These are phyloP conservation scores for Nakaseomyces sp. DNA, from an alignment of 1,139 yeast species.

Conservation along the genomic window DNA sequence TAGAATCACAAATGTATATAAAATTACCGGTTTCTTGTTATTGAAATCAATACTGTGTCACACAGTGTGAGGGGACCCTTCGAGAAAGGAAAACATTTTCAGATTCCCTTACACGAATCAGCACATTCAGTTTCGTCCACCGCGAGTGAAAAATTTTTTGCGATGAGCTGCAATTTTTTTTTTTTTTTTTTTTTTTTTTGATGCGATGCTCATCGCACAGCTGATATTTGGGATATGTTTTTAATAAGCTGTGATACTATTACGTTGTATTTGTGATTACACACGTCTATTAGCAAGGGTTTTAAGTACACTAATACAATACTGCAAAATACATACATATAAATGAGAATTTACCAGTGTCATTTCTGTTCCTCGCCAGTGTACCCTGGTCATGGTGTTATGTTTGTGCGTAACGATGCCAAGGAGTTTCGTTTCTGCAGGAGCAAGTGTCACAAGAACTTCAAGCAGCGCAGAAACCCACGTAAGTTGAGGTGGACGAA, in stretches of 20 bases:
- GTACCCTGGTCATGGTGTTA: constrained; percentile 95
- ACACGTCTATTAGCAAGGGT: too few relatives aligned
- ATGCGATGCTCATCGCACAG: neutral
- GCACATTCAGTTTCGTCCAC: neutral
- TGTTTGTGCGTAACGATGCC: constrained; percentile 96
- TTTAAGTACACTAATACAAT: too few relatives aligned
- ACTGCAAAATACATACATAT: too few relatives aligned
- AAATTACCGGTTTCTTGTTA: too few relatives aligned
- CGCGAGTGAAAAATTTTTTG: constrained; percentile 2
- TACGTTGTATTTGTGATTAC: too few relatives aligned
- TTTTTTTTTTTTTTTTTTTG: neutral
- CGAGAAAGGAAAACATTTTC: too few relatives aligned
- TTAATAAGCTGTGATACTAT: too few relatives aligned
- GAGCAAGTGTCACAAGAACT: constrained; percentile 94
- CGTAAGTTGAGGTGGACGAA: constrained; percentile 97
- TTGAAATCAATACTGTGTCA: too few relatives aligned
- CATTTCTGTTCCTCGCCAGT: constrained; percentile 98
- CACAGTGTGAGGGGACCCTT: too few relatives aligned
- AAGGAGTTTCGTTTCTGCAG: constrained; percentile 96
- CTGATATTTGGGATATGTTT: too few relatives aligned
- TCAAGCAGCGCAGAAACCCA: constrained; percentile 98
- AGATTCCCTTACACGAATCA: neutral
- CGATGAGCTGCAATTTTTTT: neutral
- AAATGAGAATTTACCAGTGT: constrained; percentile 83
- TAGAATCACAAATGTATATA: too few relatives aligned